These are phyloP conservation scores for Monosporozyma unispora DNA, from an alignment of 805 yeast genomes.

Conservation along the genomic window DNA sequence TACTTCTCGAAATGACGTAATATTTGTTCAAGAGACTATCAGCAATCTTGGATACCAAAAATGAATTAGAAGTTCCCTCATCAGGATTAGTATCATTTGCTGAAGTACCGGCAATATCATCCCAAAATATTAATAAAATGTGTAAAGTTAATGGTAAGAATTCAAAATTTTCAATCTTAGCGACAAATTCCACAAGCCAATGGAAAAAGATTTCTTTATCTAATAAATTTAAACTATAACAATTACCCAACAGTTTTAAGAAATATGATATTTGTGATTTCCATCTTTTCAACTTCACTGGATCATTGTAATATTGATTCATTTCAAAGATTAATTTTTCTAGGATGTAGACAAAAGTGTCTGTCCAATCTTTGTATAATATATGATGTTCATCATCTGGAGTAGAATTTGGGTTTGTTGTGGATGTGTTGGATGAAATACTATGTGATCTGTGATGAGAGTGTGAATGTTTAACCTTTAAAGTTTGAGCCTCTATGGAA, in stretches of 20 bases:
- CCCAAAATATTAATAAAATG: constrained; percentile 63
- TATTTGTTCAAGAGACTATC: constrained; percentile 48
- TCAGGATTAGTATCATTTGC: not conserved
- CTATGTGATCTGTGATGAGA: constrained; percentile 7
- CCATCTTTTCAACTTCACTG: constrained; percentile 30
- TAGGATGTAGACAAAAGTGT: constrained; percentile 54
- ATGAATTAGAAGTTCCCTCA: constrained; percentile 11
- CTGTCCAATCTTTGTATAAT: constrained; percentile 87
- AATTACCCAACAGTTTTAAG: constrained; percentile 48
- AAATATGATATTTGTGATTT: constrained; percentile 49
- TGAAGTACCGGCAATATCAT: constrained; percentile 38
- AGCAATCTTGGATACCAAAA: constrained; percentile 54
- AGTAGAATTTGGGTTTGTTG: not conserved
- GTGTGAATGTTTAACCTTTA: constrained; percentile 10
- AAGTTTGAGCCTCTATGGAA: constrained; percentile 49
- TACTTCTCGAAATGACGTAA: constrained; percentile 29
- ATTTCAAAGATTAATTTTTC: constrained; percentile 30
- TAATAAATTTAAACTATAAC: constrained; percentile 60
- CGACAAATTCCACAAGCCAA: constrained; percentile 52
- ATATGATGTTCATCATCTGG: constrained; percentile 11
- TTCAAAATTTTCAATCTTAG: constrained; percentile 30
- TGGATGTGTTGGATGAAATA: not conserved
- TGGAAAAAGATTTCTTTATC: constrained; percentile 53
- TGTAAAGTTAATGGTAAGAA: constrained; percentile 42
- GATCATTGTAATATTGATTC: constrained; percentile 24